Conservation (phyloP, 306 rosid genomes). For the Myrica gale region DNA sequence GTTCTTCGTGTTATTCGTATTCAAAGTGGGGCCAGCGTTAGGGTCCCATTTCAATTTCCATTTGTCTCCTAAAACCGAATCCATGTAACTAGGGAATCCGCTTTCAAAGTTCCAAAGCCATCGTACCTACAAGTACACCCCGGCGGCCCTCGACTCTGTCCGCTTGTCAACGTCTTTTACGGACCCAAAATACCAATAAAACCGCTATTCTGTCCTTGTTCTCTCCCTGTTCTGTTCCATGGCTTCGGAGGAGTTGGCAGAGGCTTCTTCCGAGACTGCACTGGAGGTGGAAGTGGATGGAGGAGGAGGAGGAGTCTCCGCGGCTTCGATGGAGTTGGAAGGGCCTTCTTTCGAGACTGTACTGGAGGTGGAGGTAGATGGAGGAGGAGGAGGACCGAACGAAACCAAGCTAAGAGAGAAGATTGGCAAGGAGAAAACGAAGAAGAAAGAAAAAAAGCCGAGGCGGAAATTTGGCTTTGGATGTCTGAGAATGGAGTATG, state of each 20-base stretch:
- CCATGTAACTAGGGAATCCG: background rate
- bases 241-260: constrained; percentile 39
- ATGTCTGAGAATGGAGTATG: constrained; percentile 53
- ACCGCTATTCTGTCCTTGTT: background rate
- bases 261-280: background rate
- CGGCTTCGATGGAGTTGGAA: constrained; percentile 44
- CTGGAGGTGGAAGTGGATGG: constrained; percentile 1
- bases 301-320: constrained; percentile 11
- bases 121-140: background rate
- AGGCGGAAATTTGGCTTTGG: constrained; percentile 37
- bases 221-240: background rate
- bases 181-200: background rate
- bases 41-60: too few species aligned
- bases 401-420: constrained; percentile 12
- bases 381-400: constrained; percentile 13
- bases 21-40: background rate
- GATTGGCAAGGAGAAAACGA: constrained; percentile 18
- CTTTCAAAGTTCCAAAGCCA: background rate
- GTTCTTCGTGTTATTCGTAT: background rate
- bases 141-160: background rate
- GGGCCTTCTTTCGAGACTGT: background rate
- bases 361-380: constrained; percentile 4
- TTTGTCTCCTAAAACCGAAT: too few species aligned
- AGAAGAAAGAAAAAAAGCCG: constrained; percentile 25
- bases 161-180: background rate